Evolutionary conservation across 2,329 filamentous ascomycete species (phyloP).

Genomic region (Blastomyces percursus): DNA sequence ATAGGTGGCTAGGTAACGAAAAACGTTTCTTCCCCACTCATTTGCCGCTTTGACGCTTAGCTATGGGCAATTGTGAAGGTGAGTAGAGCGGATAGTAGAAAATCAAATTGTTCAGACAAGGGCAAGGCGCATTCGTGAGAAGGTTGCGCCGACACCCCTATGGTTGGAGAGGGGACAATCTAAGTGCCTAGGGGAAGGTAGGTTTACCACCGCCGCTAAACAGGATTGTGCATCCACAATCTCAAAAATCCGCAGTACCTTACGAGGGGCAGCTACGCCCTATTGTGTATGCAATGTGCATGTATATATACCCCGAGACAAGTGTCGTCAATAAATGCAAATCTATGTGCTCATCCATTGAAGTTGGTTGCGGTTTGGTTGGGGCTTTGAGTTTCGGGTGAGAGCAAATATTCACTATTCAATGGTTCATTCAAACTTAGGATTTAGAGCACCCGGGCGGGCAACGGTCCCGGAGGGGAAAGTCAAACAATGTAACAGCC

Average conservation of each 20-base stretch:
- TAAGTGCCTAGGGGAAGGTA: not conserved
- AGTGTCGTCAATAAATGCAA: not conserved
- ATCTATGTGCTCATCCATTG: not conserved
- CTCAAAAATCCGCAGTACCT: not conserved
- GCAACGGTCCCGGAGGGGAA: no score
- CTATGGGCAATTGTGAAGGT: not conserved
- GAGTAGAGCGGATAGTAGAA: no score
- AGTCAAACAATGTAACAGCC: not conserved
- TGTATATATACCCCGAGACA: not conserved
- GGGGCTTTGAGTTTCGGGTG: not conserved
- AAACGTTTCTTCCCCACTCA: not conserved
- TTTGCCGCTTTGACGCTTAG: not conserved
- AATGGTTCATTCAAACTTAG: no score
- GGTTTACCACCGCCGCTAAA: not conserved
- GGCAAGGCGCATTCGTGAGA: not conserved
- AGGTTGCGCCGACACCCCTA: not conserved
- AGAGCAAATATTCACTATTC: not conserved
- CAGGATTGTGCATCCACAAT: not conserved
- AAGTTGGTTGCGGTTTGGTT: not conserved
- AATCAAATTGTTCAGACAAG: not conserved
- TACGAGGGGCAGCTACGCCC: not conserved
- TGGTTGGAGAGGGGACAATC: not conserved
- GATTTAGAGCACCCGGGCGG: not conserved
- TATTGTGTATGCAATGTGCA: not conserved
- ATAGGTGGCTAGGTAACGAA: no score